Evolutionary conservation across 768 basidiomycete species (phyloP).

Genomic region (Cystobasidiopsis lactophilus): DNA sequence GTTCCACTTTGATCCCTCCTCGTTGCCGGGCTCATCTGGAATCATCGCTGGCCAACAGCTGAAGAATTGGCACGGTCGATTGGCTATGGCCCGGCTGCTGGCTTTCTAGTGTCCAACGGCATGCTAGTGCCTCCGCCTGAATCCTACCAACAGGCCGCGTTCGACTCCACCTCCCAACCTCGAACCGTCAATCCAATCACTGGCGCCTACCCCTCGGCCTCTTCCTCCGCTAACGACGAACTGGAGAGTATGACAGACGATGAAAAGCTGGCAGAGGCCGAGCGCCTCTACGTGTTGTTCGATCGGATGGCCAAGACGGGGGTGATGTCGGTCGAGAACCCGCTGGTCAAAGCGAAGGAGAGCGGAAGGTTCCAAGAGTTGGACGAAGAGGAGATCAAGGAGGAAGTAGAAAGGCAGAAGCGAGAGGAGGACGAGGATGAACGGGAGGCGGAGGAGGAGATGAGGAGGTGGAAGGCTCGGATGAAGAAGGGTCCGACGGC

Average conservation of each 20-base stretch:
- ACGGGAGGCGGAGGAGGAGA: constrained; percentile 15
- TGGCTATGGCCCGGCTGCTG: constrained; percentile 89
- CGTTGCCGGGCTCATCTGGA: not conserved
- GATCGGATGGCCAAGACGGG: constrained; percentile 65
- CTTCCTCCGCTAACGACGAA: constrained; percentile 22
- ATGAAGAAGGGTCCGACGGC: too few species aligned
- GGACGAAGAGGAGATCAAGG: constrained; percentile 7
- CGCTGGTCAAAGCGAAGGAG: constrained; percentile 20
- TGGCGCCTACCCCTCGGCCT: constrained; percentile 33
- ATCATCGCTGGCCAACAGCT: too few species aligned
- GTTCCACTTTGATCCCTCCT: not conserved
- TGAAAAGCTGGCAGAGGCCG: constrained; percentile 83
- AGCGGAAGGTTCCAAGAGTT: constrained; percentile 14
- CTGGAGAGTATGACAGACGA: constrained; percentile 56
- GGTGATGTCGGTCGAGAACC: constrained; percentile 31
- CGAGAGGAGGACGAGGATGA: constrained; percentile 15
- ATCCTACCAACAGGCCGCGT: constrained; percentile 23
- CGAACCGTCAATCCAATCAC: constrained; percentile 57
- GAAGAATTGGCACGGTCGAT: constrained; percentile 48
- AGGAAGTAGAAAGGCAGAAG: constrained; percentile 2
- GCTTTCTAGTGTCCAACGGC: constrained; percentile 79
- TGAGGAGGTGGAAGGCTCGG: constrained; percentile 14
- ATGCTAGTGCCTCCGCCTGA: constrained; percentile 36
- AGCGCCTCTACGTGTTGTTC: constrained; percentile 75
- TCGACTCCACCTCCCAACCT: constrained; percentile 23